Base-by-base conservation (phyloP, 192 early-diverging fungal species). In the Entophlyctis helioformis region DNA sequence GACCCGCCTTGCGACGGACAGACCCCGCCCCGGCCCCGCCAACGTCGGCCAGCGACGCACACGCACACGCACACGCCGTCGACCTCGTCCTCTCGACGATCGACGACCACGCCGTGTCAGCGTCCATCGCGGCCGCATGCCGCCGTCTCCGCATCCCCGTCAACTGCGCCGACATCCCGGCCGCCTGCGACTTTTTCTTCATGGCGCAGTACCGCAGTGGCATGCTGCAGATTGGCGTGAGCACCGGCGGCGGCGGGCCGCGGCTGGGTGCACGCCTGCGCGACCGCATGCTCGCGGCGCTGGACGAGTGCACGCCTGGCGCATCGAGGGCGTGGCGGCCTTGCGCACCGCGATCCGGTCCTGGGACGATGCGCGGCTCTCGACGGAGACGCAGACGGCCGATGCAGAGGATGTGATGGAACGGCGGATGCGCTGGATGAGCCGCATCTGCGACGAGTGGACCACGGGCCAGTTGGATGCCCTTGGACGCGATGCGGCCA, bases 161-260 rank as follows among this genome's bases (percentile, higher is more conserved):
- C 21, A 92, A 96, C 53, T 87, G 86, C 18, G 89, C 91, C 0
- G 91, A 92, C 52, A 83, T 92, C 24, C 89, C 89, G 18, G 79
- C 82, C 9, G 54, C 86, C 48, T 96, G 89, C 55, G 87, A 91
- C 50, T 96, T 96, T 63, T 92, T 83, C 63, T 91, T 96, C 62
- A 86, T 89, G 66, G 84, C 85, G 25, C 81, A 81, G 20, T 77
- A 85, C 53, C 61, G 58, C 10, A 39, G 54, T 15, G 69, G 60
- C 12, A 31, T 26, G 11, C 20, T 64, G 15, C 61, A 64, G 47
- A 78, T 96, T 46, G 87, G 83, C 3, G 84, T 96, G 13, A 85
- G 83, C 24, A 89, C 89, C 2, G 88, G 87, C 42, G 88, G 86
- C 0, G 76, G 86, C 51, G 89, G 87, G 12, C 91, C 91, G 3